These are phyloP conservation scores for Krasilnikovozyma curviuscula DNA, from an alignment of 768 basidiomycete genomes.

Conservation along the genomic window DNA sequence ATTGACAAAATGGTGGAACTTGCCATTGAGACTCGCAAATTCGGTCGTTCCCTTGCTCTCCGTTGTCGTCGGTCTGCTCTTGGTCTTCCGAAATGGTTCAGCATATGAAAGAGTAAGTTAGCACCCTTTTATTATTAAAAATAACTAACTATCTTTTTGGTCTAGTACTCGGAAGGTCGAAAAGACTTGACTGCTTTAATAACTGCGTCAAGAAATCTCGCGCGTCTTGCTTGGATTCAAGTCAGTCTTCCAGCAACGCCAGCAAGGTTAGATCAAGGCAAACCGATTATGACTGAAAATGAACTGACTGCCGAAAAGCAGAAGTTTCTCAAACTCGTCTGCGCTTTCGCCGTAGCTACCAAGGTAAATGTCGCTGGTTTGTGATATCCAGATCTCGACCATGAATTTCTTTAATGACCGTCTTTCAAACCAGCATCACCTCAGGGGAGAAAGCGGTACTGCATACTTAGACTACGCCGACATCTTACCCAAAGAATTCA, in stretches of 20 bases:
- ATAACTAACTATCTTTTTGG: neutral
- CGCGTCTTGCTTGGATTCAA: slow-evolving; percentile 62
- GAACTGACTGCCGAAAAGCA: slow-evolving; percentile 35
- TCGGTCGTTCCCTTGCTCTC: slow-evolving; percentile 52
- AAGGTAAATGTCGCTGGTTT: no score
- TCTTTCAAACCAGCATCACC: no score
- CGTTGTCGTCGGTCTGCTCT: slow-evolving; percentile 75
- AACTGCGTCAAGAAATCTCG: slow-evolving; percentile 36
- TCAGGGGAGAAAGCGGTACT: slow-evolving; percentile 14
- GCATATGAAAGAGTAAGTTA: slow-evolving; percentile 8
- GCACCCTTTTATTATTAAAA: neutral
- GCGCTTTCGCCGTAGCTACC: slow-evolving; percentile 51
- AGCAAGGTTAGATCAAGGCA: no score
- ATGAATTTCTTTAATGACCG: no score
- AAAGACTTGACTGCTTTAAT: slow-evolving; percentile 58
- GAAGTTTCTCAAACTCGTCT: slow-evolving; percentile 36
- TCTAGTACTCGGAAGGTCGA: slow-evolving; percentile 58
- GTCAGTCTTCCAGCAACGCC: slow-evolving; percentile 43
- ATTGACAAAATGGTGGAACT: neutral
- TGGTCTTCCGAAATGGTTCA: slow-evolving; percentile 45
- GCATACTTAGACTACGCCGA: neutral
- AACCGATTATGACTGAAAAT: slow-evolving; percentile 24
- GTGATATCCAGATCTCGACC: no score
- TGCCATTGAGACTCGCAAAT: neutral
- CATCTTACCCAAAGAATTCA: slow-evolving; percentile 30